phyloP scores from a whole-genome alignment of 148 eudicot genomes.

The Dysphania ambrosioides region DNA sequence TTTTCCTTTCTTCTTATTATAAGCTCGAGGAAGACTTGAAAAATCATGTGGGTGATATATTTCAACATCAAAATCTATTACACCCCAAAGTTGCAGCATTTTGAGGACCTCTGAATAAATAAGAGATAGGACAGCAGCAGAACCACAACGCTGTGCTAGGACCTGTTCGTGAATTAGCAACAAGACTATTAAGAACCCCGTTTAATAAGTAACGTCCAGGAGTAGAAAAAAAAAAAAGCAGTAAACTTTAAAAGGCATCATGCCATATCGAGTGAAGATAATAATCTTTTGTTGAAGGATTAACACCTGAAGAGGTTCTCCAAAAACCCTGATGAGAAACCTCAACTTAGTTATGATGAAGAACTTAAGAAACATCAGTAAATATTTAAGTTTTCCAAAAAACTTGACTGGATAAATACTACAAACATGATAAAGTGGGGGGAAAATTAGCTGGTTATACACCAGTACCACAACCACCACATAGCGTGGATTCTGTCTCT shows the following conservation, averaged over 20 bases:
- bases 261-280: slow-evolving; percentile 82
- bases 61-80: slow-evolving; percentile 77
- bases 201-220: neutral
- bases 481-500: neutral
- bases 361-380: neutral
- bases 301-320: slow-evolving; percentile 45
- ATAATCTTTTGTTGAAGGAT: slow-evolving; percentile 57
- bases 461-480: no score
- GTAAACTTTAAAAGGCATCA: slow-evolving; percentile 1
- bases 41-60: slow-evolving; percentile 66
- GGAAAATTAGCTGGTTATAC: no score
- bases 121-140: slow-evolving; percentile 67
- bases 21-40: slow-evolving; percentile 67
- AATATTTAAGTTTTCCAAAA: no score
- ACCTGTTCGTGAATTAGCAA: slow-evolving; percentile 40
- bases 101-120: slow-evolving; percentile 75
- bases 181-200: neutral
- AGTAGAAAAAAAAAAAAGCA: neutral
- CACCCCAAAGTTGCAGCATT: slow-evolving; percentile 65
- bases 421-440: neutral
- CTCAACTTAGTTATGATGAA: neutral
- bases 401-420: neutral
- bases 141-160: slow-evolving; percentile 78
- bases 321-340: slow-evolving; percentile 59
- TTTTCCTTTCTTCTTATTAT: slow-evolving; percentile 61